Evolutionary conservation across 2,329 filamentous ascomycete genomes (phyloP), one percentile per base, ranked within the genome.

Genomic region (Ceratocystis eucalypticola): DNA sequence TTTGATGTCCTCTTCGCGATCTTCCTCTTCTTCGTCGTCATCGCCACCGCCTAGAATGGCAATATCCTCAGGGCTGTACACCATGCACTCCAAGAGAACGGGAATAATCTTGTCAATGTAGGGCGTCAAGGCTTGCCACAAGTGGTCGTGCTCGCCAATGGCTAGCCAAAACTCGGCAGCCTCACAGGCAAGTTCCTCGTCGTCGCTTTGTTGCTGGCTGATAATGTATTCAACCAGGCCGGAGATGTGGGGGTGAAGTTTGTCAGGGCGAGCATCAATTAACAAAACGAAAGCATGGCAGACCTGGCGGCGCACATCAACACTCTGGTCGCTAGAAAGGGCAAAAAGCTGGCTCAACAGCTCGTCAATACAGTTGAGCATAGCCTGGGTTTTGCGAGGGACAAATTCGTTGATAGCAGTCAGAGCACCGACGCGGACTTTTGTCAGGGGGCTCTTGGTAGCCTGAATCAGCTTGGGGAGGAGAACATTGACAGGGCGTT

Each of bases 131-230:
- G 85, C 82, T 70, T 85, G 82, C 78, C 90, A 91, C 65, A 97
- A 78, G 68, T 88, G 84, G 53, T 89, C 84, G 73, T 96, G 90
- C 74, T 96, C 94, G 68, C 91, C 92, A 22, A 96, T 87, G 48
- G 91, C 91, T 57, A 99, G 84, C 91, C 95, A 99, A 74, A 99
- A 99, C 75, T 99, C 94, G 4, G 94, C 91, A 7, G 94, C 94
- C 74, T 99, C 94, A 70, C 95, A 86, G 46, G 93, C 91, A 67
- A 99, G 80, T 53, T 97, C 91, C 66, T 92, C 87, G 70, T 97
- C 92, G 30, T 92, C 86, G 69, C 87, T 88, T 74, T 88, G 85
- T 75, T 99, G 94, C 74, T 99, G 94, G 37, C 85, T 80, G 67
- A 97, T 84, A 74, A 96, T 94, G 74, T 96, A 99, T 73, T 95